These are phyloP conservation scores for Cercospora sp. DNA, from an alignment of 2,329 filamentous ascomycete genomes.

Conservation along the genomic window DNA sequence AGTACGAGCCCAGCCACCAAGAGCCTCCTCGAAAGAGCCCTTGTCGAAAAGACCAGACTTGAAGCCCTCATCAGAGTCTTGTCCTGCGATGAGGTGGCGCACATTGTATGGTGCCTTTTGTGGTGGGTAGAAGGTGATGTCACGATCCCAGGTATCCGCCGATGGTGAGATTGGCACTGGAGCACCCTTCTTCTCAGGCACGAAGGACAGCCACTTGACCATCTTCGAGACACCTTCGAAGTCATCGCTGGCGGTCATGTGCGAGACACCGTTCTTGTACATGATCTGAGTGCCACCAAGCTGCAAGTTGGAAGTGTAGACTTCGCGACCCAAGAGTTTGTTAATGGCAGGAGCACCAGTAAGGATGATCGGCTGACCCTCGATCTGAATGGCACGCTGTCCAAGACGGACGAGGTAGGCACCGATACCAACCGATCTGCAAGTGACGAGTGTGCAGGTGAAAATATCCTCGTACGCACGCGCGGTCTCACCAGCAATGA, in stretches of 20 bases:
- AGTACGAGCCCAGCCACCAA: conserved; percentile 95
- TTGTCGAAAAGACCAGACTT: conserved; percentile 92
- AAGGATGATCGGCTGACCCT: conserved; percentile 97
- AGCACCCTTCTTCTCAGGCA: conserved; percentile 91
- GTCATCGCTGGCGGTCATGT: conserved; percentile 97
- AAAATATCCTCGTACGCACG: conserved; percentile 98
- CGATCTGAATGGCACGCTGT: conserved; percentile 97
- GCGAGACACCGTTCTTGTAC: conserved; percentile 99
- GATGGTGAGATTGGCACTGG: conserved; percentile 90
- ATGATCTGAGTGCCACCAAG: conserved; percentile 99
- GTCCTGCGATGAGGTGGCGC: conserved; percentile 87
- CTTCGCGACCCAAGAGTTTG: conserved; percentile 95
- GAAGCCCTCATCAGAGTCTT: conserved; percentile 82
- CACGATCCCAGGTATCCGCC: conserved; percentile 87
- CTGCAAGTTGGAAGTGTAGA: conserved; percentile 98
- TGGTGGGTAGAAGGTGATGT: conserved; percentile 77
- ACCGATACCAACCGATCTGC: conserved; percentile 97
- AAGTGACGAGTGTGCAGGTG: conserved; percentile 95
- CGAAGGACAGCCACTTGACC: conserved; percentile 95
- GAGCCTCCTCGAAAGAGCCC: conserved; percentile 93
- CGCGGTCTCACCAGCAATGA: conserved; percentile 96
- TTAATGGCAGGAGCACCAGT: conserved; percentile 97
- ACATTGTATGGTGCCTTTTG: conserved; percentile 89
- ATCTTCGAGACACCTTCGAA: conserved; percentile 98
- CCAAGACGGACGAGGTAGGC: conserved; percentile 97